Evolutionary conservation across 495 filamentous ascomycete genomes (phyloP), one percentile per base, ranked within the genome.

Genomic region (Halenospora varia): DNA sequence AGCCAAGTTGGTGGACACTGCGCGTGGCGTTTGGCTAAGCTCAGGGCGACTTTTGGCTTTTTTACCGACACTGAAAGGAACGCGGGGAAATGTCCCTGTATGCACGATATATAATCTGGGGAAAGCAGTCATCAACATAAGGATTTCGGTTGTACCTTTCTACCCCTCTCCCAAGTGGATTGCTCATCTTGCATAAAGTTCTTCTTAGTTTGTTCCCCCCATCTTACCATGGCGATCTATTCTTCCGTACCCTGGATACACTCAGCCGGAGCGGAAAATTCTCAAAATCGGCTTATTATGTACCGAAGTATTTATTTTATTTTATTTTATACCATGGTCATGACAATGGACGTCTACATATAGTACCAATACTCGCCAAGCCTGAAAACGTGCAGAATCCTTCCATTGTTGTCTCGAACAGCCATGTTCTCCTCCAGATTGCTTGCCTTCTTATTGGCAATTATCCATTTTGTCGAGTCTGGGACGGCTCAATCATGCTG

Each of bases 401-500:
- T n/a, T n/a, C n/a, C n/a, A n/a, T n/a, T n/a, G n/a, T n/a, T n/a
- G n/a, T n/a, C n/a, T n/a, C 44, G 44, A 18, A 9, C 44, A 8
- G 44, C 44, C 44, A 47, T 18, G 18, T 9, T 8, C 44, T 8
- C n/a, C n/a, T n/a, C n/a, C n/a, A n/a, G n/a, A n/a, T n/a, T n/a
- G n/a, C n/a, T n/a, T n/a, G n/a, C n/a, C n/a, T n/a, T n/a, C n/a
- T n/a, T n/a, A n/a, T n/a, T n/a, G n/a, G n/a, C n/a, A n/a, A n/a
- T n/a, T n/a, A n/a, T 35, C 29, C 29, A 8, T 47, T 47, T 47
- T 17, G 15, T 22, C 1, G 25, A 51, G 22, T 40, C 20, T 20
- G 66, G 50, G 10, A 40, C 56, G 13, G 71, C 75, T 3, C 63
- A 73, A 29, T 61, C 48, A 39, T 85, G 82, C 57, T 85, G 81